Base-by-base conservation (phyloP, 192 early-diverging fungal species). In the Umbelopsis sp. region DNA sequence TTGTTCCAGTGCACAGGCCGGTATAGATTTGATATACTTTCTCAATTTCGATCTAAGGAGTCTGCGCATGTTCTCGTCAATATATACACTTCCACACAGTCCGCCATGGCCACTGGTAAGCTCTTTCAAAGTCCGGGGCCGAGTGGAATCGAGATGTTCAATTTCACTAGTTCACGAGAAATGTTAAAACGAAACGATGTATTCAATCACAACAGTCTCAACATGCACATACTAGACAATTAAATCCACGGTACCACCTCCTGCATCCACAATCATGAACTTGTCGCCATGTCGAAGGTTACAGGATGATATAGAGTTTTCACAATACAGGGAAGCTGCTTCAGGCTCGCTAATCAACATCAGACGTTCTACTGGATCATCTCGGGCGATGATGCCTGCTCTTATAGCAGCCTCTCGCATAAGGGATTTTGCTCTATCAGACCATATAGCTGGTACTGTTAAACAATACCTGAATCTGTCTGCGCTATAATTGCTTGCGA, bases 181-280 rank as follows among this genome's bases (percentile, higher is more conserved):
- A 21, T n/a, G 20, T 48, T 48, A 30, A 8, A 30, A 61, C 22
- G 27, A 37, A 23, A 11, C 3, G 15, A 15, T n/a, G 4, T 35
- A 65, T 25, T 25, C 13, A 1, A 21, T 20, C 21, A 45, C n/a
- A 30, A 16, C 2, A 48, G 18, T 27, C 18, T 53, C 35, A 30
- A 78, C 79, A 35, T 46, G 44, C 21, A 83, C 73, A 64, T 83
- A 78, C 58, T 80, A 81, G 9, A 78, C 77, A 55, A 79, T 81
- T 27, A 85, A 53, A 74, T 81, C 77, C 4, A 82, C 75, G 10
- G 77, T 82, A 52, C 79, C 84, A 68, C 84, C 81, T 20, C 79
- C 84, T 37, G 77, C 72, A 79, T 82, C 81, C n/a, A 76, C 72
- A 46, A 82, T 79, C 77, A 85, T 80, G 47, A 85, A 80, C 35